phyloP scores from a whole-genome alignment of 73 alveolate species.

The Paramecium primaurelia region DNA sequence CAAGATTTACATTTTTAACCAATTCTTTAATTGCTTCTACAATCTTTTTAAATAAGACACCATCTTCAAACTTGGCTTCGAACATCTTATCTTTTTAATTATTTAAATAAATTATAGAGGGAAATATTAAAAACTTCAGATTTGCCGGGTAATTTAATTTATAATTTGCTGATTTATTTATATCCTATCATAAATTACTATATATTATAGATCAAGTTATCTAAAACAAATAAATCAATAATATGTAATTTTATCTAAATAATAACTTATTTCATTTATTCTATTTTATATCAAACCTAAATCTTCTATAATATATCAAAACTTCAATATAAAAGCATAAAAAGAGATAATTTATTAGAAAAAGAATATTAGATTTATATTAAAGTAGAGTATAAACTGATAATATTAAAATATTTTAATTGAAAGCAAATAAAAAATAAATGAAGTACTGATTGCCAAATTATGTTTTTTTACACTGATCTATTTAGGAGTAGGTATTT shows the following conservation, averaged over 20 bases:
- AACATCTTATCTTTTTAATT: slow-evolving; percentile 70
- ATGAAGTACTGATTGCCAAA: not conserved
- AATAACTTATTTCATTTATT: no score
- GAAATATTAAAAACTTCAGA: not conserved
- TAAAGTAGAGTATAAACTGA: not conserved
- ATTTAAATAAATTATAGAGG: not conserved
- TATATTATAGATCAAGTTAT: not conserved
- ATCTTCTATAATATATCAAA: no score
- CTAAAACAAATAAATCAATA: not conserved
- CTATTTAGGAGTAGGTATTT: not conserved
- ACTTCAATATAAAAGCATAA: no score
- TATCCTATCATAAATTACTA: not conserved
- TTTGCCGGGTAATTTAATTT: slow-evolving; percentile 12
- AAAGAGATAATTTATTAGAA: no score
- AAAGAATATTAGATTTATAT: not conserved
- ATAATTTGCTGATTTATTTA: not conserved
- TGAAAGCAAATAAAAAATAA: not conserved
- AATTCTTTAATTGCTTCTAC: slow-evolving; percentile 97
- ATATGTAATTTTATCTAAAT: no score
- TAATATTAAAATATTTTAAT: not conserved
- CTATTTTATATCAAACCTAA: no score
- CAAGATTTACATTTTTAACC: slow-evolving; percentile 95
- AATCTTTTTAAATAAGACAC: slow-evolving; percentile 85
- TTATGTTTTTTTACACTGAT: not conserved
- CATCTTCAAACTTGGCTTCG: slow-evolving; percentile 93